Evolutionary conservation across 352 stramenopile genomes (phyloP).

Genomic region (Pythium rishiriense): DNA sequence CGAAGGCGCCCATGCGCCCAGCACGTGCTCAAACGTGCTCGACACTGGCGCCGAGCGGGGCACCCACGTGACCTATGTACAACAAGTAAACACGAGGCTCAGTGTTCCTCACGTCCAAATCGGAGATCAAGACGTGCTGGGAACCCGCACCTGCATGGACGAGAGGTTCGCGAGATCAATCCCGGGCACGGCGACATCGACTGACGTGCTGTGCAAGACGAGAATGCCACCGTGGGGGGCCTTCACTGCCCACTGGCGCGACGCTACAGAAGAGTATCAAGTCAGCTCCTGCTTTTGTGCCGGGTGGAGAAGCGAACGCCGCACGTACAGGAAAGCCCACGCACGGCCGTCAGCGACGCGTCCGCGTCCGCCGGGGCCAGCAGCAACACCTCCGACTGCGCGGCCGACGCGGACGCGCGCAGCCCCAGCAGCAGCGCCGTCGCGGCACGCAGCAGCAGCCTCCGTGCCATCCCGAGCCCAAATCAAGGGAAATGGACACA

Average conservation of each 20-base stretch:
- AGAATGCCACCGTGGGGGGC: constrained; percentile 7
- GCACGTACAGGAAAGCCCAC: constrained; percentile 9
- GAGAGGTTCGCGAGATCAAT: constrained; percentile 10
- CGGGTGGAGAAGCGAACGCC: too few species aligned
- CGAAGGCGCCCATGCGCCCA: constrained; percentile 1
- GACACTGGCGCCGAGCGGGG: background rate
- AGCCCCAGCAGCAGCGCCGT: background rate
- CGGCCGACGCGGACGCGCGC: background rate
- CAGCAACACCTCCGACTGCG: background rate
- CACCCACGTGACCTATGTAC: constrained; percentile 14
- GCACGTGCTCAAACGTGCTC: constrained; percentile 13
- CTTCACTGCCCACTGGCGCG: background rate
- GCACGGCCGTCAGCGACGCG: constrained; percentile 11
- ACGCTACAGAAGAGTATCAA: too few species aligned
- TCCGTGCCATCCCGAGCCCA: too few species aligned
- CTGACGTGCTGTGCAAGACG: background rate
- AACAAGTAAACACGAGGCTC: background rate
- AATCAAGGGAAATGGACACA: too few species aligned
- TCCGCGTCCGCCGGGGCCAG: constrained; percentile 9
- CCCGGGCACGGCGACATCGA: background rate
- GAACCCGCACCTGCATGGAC: constrained; percentile 15
- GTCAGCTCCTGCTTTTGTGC: too few species aligned
- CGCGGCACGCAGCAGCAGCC: background rate
- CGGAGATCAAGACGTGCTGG: background rate
- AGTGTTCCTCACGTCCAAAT: too few species aligned